Conservation (phyloP, 495 filamentous ascomycete genomes). For the Aspergillus sclerotiicarbonarius region DNA sequence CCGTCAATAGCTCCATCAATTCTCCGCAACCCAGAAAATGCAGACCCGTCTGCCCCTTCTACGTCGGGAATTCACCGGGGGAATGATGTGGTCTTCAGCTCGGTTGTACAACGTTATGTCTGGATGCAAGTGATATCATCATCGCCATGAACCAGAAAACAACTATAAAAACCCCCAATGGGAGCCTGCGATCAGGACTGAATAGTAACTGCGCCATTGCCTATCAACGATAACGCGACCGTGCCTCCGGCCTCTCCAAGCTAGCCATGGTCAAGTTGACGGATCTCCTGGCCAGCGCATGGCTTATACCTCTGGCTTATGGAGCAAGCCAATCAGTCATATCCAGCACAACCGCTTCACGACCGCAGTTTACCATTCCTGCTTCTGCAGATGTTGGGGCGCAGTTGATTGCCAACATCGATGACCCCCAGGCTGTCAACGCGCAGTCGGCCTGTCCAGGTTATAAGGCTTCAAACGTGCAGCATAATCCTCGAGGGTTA, state of each 20-base stretch:
- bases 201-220: neutral
- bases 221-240: slow-evolving; percentile 4
- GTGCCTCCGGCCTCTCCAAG: neutral
- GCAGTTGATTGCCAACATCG: slow-evolving; percentile 63
- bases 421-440: slow-evolving; percentile 68
- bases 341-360: slow-evolving; percentile 16
- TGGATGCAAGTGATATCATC: slow-evolving; percentile 1
- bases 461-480: slow-evolving; percentile 55
- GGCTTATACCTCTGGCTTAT: slow-evolving; percentile 31
- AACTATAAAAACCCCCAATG: neutral
- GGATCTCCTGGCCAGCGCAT: slow-evolving; percentile 24
- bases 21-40: slow-evolving; percentile 1
- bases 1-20: neutral
- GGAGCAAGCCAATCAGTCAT: slow-evolving; percentile 21
- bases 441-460: slow-evolving; percentile 67
- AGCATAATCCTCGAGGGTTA: slow-evolving; percentile 44
- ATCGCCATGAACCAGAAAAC: neutral
- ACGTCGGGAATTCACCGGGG: slow-evolving; percentile 12
- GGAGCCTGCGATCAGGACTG: slow-evolving; percentile 4
- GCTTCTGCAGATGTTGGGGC: slow-evolving; percentile 54
- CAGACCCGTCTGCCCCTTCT: neutral
- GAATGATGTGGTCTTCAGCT: neutral
- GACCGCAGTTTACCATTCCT: slow-evolving; percentile 55
- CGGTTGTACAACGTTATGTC: slow-evolving; percentile 11
- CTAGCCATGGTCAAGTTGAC: slow-evolving; percentile 30